These are phyloP conservation scores for Sporothrix variecibatus DNA, from an alignment of 2,329 filamentous ascomycete genomes.

Conservation along the genomic window DNA sequence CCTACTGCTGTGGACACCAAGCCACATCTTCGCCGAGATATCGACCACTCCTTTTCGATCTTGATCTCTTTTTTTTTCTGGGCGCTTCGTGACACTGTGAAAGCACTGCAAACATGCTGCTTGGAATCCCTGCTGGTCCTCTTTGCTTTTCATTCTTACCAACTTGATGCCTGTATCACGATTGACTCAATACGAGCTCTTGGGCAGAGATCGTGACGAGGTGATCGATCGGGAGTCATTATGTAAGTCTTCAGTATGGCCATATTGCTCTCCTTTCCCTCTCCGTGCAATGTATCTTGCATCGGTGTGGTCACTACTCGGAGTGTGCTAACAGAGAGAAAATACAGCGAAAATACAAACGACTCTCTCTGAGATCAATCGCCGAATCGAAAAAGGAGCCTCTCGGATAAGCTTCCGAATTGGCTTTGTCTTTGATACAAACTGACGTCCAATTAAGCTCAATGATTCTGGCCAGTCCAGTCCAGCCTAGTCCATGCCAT, in stretches of 20 bases:
- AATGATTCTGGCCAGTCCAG: not conserved
- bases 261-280: not conserved
- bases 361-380: not conserved
- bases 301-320: not conserved
- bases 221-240: not conserved
- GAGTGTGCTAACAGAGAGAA: not conserved
- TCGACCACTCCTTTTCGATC: not conserved
- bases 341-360: not conserved
- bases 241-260: not conserved
- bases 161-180: not conserved
- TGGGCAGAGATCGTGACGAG: not conserved
- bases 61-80: not conserved
- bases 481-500: slow-evolving; percentile 2
- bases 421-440: not conserved
- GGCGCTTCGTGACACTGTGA: not conserved
- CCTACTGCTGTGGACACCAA: not conserved
- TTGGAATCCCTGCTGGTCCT: not conserved
- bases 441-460: slow-evolving; percentile 22
- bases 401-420: not conserved
- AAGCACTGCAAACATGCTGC: not conserved
- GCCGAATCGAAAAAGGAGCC: not conserved
- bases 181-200: not conserved
- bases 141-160: not conserved
- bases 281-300: not conserved
- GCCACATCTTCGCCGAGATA: not conserved